phyloP scores from a whole-genome alignment of 2,329 filamentous ascomycete species.

The Trichoderma simmonsii region DNA sequence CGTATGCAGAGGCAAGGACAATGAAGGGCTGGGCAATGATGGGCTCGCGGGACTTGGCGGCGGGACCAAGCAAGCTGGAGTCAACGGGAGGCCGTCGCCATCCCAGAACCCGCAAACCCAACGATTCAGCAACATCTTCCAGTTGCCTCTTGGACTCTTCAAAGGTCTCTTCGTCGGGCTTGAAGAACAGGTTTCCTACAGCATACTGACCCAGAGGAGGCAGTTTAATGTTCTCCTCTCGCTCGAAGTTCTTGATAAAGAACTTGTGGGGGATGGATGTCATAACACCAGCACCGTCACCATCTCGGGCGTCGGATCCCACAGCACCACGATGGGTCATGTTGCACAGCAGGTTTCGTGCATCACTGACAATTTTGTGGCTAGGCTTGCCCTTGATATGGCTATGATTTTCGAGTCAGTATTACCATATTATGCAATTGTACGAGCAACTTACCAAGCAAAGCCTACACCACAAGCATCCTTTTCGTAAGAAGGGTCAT shows the following conservation, averaged over 20 bases:
- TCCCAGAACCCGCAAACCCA: constrained; percentile 86
- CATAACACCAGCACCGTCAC: constrained; percentile 98
- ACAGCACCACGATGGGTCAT: constrained; percentile 99
- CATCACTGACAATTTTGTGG: constrained; percentile 99
- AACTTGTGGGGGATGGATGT: constrained; percentile 98
- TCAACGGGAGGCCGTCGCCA: constrained; percentile 96
- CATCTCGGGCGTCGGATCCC: constrained; percentile 94
- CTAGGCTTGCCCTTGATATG: constrained; percentile 96
- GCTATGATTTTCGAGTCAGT: constrained; percentile 45
- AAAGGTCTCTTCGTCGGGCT: constrained; percentile 86
- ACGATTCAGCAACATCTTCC: constrained; percentile 84
- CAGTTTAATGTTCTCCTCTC: constrained; percentile 82
- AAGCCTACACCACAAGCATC: constrained; percentile 99
- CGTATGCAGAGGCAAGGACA: constrained; percentile 81
- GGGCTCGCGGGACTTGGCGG: constrained; percentile 89
- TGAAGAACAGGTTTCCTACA: constrained; percentile 97
- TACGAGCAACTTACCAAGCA: constrained; percentile 68
- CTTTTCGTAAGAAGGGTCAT: constrained; percentile 93
- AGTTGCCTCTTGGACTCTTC: constrained; percentile 89
- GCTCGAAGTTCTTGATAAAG: constrained; percentile 97
- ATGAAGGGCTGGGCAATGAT: constrained; percentile 95
- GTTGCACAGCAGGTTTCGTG: constrained; percentile 93
- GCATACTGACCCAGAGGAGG: constrained; percentile 91
- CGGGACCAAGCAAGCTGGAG: constrained; percentile 87
- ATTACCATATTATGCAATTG: neutral